Conservation (phyloP, 2,329 filamentous ascomycete genomes). For the Fusarium secorum region DNA sequence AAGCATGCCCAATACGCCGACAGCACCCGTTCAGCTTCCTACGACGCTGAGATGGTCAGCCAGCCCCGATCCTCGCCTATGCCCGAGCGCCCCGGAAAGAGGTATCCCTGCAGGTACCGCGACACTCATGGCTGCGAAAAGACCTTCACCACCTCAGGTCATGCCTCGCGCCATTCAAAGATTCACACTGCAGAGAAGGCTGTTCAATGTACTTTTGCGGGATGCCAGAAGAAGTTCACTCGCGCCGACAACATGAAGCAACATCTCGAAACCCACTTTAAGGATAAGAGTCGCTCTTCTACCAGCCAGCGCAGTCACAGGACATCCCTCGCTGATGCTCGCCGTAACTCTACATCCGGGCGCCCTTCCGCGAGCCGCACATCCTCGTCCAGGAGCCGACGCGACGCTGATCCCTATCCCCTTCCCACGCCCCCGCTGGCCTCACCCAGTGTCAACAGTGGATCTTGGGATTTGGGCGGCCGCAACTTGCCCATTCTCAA, state of each 20-base stretch:
- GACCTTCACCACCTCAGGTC: conserved; percentile 84
- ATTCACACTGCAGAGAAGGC: conserved; percentile 85
- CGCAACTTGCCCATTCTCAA: conserved; percentile 55
- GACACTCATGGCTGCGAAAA: conserved; percentile 77
- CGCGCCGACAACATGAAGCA: conserved; percentile 90
- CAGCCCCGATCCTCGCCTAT: conserved; percentile 52
- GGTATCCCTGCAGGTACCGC: conserved; percentile 77
- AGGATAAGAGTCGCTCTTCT: conserved; percentile 62
- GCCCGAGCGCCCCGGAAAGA: conserved; percentile 64
- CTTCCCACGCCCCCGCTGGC: conserved; percentile 47
- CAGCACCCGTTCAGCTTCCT: conserved; percentile 57
- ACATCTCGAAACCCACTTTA: conserved; percentile 79
- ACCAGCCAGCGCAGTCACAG: conserved; percentile 46
- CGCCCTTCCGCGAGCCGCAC: conserved; percentile 44
- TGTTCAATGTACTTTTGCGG: conserved; percentile 70
- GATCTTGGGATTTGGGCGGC: conserved; percentile 58
- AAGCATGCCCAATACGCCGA: conserved; percentile 55
- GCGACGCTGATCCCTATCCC: conserved; percentile 54
- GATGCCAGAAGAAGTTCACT: conserved; percentile 82
- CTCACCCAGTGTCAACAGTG: conserved; percentile 46
- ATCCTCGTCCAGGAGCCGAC: conserved; percentile 43
- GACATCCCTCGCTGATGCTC: conserved; percentile 45
- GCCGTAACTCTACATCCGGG: conserved; percentile 46
- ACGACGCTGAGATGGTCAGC: conserved; percentile 56
- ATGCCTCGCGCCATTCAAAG: conserved; percentile 85